These are phyloP conservation scores for Debaryomyces prosopidis DNA, from an alignment of 805 yeast species.

Conservation along the genomic window DNA sequence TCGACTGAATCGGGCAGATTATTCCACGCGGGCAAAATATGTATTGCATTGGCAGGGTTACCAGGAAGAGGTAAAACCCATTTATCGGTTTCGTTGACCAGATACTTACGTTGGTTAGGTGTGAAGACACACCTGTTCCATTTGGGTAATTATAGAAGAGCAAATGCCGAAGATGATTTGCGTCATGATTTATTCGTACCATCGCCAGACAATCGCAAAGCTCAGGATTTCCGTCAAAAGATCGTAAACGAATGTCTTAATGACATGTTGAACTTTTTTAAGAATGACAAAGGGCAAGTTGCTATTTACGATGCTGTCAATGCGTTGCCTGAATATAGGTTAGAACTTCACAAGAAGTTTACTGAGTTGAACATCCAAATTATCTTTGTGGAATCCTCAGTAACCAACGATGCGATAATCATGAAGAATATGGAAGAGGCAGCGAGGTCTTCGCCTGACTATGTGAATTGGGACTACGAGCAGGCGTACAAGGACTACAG, in stretches of 20 bases:
- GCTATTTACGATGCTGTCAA: constrained; percentile 96
- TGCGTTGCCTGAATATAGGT: constrained; percentile 70
- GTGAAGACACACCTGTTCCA: constrained; percentile 91
- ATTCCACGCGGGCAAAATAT: constrained; percentile 93
- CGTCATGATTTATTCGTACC: constrained; percentile 73
- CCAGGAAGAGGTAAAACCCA: constrained; percentile 98
- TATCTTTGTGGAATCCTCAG: constrained; percentile 83
- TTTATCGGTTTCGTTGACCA: constrained; percentile 83
- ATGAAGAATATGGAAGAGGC: constrained; percentile 73
- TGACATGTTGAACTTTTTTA: constrained; percentile 72
- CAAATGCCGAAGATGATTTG: constrained; percentile 42
- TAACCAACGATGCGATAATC: constrained; percentile 70
- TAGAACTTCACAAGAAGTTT: constrained; percentile 55
- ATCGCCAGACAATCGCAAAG: constrained; percentile 42
- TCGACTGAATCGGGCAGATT: constrained; percentile 89
- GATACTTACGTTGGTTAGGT: constrained; percentile 95
- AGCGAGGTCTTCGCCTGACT: constrained; percentile 87
- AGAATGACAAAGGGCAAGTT: constrained; percentile 82
- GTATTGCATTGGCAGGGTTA: constrained; percentile 85
- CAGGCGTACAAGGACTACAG: constrained; percentile 78
- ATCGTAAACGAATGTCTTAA: constrained; percentile 63
- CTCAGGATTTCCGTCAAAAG: constrained; percentile 52
- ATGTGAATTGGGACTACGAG: constrained; percentile 69
- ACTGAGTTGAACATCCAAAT: constrained; percentile 65
- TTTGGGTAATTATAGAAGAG: constrained; percentile 85